A percentile compares a stretch with the other conserved stretches of the same genome.
Evolutionary conservation across 768 basidiomycete species (phyloP).

Genomic region (Rhizopogon vulgaris): DNA sequence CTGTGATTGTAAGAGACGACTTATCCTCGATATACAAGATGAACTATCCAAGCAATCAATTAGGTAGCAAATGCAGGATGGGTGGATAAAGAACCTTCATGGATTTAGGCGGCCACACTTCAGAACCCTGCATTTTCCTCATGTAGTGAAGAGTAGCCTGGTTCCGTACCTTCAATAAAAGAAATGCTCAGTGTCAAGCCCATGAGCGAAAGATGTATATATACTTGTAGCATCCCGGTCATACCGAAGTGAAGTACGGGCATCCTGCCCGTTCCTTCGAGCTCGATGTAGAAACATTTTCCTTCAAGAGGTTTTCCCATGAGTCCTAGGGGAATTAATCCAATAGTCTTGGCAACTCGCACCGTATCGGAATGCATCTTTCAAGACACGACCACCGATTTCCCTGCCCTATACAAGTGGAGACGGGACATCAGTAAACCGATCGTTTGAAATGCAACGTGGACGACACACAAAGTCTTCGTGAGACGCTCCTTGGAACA

Average conservation of each 20-base stretch:
- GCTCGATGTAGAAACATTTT: conserved; percentile 61
- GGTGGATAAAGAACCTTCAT: conserved; percentile 41
- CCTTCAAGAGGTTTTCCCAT: conserved; percentile 27
- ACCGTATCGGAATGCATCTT: conserved; percentile 51
- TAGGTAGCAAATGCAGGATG: not conserved
- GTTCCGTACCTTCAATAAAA: conserved; percentile 38
- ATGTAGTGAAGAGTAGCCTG: conserved; percentile 43
- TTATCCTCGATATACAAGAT: conserved; percentile 51
- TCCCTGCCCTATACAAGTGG: conserved; percentile 40
- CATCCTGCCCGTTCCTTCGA: conserved; percentile 53
- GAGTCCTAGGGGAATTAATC: not conserved
- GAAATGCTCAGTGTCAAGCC: not conserved
- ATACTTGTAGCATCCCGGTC: conserved; percentile 76
- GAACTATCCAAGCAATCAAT: conserved; percentile 35
- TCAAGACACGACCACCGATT: conserved; percentile 42
- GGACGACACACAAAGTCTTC: conserved; percentile 52
- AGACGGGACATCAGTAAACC: conserved; percentile 2
- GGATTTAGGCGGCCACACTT: conserved; percentile 60
- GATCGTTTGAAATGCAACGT: not conserved
- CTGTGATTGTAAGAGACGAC: conserved; percentile 28
- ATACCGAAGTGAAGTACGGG: conserved; percentile 81
- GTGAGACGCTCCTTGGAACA: conserved; percentile 53
- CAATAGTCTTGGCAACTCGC: not conserved
- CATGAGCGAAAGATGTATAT: not conserved
- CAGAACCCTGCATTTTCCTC: conserved; percentile 34